Conservation (phyloP, 2,329 filamentous ascomycete genomes). For the Fusarium sp. region DNA sequence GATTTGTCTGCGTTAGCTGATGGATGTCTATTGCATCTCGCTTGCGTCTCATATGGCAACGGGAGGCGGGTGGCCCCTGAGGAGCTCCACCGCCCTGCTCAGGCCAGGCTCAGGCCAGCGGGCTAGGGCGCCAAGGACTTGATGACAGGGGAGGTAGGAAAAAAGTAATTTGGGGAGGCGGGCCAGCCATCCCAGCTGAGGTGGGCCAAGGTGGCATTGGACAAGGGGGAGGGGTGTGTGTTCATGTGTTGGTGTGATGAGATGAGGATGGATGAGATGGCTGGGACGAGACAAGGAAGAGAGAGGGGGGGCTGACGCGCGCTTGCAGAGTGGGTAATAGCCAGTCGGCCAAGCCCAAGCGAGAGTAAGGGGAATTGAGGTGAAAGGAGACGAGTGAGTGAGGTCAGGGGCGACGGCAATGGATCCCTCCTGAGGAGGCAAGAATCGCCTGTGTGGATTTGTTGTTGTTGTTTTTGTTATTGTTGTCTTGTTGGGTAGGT, state of each 20-base stretch:
- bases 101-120: conserved; percentile 42
- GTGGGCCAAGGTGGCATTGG: conserved; percentile 30
- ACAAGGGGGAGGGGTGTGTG: conserved; percentile 29
- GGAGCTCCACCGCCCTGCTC: conserved; percentile 38
- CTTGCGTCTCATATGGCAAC: conserved; percentile 49
- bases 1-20: conserved; percentile 46
- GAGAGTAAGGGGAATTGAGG: conserved; percentile 5
- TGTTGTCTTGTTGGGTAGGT: not conserved
- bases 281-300: conserved; percentile 23
- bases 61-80: conserved; percentile 41
- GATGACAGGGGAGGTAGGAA: conserved; percentile 29
- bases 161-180: conserved; percentile 44
- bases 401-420: conserved; percentile 34
- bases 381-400: conserved; percentile 2
- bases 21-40: conserved; percentile 44
- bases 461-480: conserved; percentile 26
- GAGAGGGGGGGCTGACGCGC: conserved; percentile 34
- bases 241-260: conserved; percentile 23
- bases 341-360: conserved; percentile 28
- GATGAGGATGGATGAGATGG: conserved; percentile 37
- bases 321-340: conserved; percentile 38
- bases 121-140: conserved; percentile 32
- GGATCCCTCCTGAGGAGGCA: conserved; percentile 19
- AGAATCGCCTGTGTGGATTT: conserved; percentile 13
- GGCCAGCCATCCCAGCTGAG: conserved; percentile 37